These are phyloP conservation scores for Stephanodiscus triporus DNA, from an alignment of 108 stramenopile species.

Conservation along the genomic window DNA sequence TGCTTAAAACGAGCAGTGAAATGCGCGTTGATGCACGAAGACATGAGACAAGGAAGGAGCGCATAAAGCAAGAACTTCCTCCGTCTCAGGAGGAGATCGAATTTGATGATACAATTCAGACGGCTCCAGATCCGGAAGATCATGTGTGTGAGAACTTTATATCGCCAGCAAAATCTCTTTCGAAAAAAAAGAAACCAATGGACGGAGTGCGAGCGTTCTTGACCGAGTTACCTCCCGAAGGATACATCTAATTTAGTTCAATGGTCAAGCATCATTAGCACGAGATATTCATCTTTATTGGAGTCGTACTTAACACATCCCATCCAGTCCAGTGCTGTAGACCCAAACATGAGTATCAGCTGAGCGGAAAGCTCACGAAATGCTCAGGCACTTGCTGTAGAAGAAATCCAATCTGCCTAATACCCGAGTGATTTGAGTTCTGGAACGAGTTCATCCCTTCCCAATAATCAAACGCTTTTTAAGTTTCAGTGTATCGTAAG, in stretches of 20 bases:
- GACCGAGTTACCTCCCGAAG: slow-evolving; percentile 39
- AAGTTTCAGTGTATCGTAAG: too few relatives aligned
- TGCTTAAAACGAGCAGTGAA: slow-evolving; percentile 3
- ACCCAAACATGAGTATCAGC: too few relatives aligned
- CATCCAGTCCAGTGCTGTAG: too few relatives aligned
- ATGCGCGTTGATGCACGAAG: not conserved
- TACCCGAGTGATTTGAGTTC: not conserved
- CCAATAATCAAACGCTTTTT: too few relatives aligned
- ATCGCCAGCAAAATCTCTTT: slow-evolving; percentile 23
- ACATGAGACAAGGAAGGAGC: slow-evolving; percentile 2
- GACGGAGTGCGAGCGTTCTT: slow-evolving; percentile 49
- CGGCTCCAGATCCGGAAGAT: slow-evolving; percentile 18
- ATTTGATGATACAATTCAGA: slow-evolving; percentile 24
- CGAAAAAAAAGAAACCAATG: slow-evolving; percentile 34
- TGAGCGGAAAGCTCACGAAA: too few relatives aligned
- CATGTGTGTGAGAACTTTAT: slow-evolving; percentile 5
- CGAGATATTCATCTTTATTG: too few relatives aligned
- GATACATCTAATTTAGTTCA: not conserved
- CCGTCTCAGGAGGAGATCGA: not conserved
- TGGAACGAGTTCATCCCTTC: not conserved
- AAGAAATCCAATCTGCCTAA: too few relatives aligned
- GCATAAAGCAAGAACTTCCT: not conserved
- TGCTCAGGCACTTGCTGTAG: too few relatives aligned
- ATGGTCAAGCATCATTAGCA: too few relatives aligned
- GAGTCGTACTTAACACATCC: too few relatives aligned